These are phyloP conservation scores for Rhizopus microsporus DNA, from an alignment of 371 early-diverging fungal species.

Conservation along the genomic window DNA sequence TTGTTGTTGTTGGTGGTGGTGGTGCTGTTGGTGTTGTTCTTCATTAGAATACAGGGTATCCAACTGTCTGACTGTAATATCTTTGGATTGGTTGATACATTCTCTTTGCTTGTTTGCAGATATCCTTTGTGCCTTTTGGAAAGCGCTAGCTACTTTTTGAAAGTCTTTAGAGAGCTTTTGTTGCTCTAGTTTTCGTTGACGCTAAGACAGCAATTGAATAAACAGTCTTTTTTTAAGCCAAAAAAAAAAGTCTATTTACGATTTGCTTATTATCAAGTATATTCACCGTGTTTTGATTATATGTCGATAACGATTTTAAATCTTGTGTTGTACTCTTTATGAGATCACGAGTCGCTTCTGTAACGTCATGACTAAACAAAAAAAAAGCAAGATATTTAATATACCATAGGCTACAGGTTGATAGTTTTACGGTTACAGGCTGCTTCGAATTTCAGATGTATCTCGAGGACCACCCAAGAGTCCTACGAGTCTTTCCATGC, in stretches of 20 bases:
- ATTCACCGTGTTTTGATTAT: neutral
- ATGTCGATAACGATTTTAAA: conserved; percentile 65
- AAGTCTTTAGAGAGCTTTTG: conserved; percentile 90
- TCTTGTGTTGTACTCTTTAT: conserved; percentile 77
- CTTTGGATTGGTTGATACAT: conserved; percentile 73
- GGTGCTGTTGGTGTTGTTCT: conserved; percentile 44
- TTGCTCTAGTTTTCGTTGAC: conserved; percentile 77
- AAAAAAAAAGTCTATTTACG: neutral
- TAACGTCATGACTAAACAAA: conserved; percentile 68
- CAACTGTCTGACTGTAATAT: conserved; percentile 35
- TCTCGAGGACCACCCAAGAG: conserved; percentile 80
- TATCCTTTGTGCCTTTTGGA: conserved; percentile 79
- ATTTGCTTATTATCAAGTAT: conserved; percentile 2
- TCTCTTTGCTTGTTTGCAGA: conserved; percentile 86
- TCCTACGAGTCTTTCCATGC: conserved; percentile 76
- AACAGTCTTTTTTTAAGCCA: neutral
- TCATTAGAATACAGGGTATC: conserved; percentile 5
- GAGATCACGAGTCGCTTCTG: conserved; percentile 78
- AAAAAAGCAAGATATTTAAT: neutral
- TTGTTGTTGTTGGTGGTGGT: conserved; percentile 57
- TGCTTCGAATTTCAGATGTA: conserved; percentile 70
- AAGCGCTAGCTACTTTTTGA: conserved; percentile 82
- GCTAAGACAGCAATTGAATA: conserved; percentile 28
- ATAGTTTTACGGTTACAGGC: conserved; percentile 52
- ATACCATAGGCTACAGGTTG: neutral